A percentile compares a stretch with the other conserved stretches of the same genome.
phyloP scores from a whole-genome alignment of 768 basidiomycete genomes.

The Tricholoma flavovirens region DNA sequence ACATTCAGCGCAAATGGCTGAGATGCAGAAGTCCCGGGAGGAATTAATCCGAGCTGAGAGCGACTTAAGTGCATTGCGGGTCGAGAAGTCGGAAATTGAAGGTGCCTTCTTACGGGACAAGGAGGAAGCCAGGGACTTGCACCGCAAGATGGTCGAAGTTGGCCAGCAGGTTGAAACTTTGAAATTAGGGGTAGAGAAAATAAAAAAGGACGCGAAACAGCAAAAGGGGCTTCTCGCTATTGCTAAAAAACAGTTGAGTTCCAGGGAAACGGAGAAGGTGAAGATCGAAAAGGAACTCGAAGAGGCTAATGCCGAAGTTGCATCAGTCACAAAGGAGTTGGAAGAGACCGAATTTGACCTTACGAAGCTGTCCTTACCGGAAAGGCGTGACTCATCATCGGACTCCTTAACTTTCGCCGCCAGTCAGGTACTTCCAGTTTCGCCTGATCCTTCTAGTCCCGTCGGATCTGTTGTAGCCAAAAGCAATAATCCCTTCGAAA shows the following conservation, averaged over 20 bases:
- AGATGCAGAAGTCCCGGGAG: constrained; percentile 65
- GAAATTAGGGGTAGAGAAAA: constrained; percentile 77
- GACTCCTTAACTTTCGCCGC: constrained; percentile 57
- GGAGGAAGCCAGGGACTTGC: constrained; percentile 85
- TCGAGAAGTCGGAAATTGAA: constrained; percentile 91
- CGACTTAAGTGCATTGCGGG: constrained; percentile 79
- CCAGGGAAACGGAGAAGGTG: constrained; percentile 72
- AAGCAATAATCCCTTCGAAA: constrained; percentile 92
- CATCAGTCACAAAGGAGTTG: constrained; percentile 48
- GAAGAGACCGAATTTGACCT: constrained; percentile 50
- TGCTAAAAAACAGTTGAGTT: constrained; percentile 86
- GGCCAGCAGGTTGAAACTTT: constrained; percentile 64
- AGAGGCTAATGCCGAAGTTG: constrained; percentile 53
- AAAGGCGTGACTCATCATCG: constrained; percentile 31
- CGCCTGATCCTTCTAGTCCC: constrained; percentile 58
- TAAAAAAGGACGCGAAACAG: constrained; percentile 90
- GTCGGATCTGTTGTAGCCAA: constrained; percentile 43
- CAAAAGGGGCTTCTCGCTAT: constrained; percentile 95
- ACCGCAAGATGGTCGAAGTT: constrained; percentile 78
- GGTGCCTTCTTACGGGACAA: constrained; percentile 84
- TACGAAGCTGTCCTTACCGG: constrained; percentile 25
- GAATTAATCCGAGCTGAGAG: constrained; percentile 89
- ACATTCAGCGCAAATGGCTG: constrained; percentile 55
- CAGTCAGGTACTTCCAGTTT: constrained; percentile 64
- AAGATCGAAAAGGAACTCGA: constrained; percentile 69